Percentiles rank a stretch among this genome's conserved stretches.
These are phyloP conservation scores for Phytophthora pseudosyringae DNA, from an alignment of 352 stramenopile species.

Conservation along the genomic window DNA sequence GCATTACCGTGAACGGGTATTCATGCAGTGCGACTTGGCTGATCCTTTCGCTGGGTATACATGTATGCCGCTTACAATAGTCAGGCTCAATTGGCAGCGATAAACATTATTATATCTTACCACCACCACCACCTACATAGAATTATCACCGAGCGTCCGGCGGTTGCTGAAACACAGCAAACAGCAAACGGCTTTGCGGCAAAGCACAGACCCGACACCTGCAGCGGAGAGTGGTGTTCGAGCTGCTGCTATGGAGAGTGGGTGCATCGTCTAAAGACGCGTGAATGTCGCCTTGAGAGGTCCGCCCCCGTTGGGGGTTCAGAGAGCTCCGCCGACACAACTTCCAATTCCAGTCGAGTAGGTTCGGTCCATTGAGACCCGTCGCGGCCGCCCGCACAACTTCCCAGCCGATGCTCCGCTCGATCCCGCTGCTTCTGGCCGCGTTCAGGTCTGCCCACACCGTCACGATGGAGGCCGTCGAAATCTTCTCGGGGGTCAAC, in stretches of 20 bases:
- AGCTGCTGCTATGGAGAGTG: neutral
- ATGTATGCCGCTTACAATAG: too few relatives aligned
- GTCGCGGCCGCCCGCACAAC: neutral
- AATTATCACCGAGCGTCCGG: too few relatives aligned
- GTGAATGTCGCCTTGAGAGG: neutral
- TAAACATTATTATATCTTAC: too few relatives aligned
- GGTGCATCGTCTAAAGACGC: neutral
- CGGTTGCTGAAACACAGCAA: too few relatives aligned
- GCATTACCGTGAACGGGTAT: too few relatives aligned
- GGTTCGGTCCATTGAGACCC: slow-evolving; percentile 10
- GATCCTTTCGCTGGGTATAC: too few relatives aligned
- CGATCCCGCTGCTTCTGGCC: neutral
- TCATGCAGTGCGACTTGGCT: too few relatives aligned
- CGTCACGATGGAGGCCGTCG: slow-evolving; percentile 14
- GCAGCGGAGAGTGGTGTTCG: neutral
- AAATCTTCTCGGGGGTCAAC: slow-evolving; percentile 26
- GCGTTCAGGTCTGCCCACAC: neutral
- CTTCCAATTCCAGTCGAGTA: slow-evolving; percentile 7
- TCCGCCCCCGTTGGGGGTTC: slow-evolving; percentile 4
- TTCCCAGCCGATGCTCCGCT: neutral
- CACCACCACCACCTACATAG: too few relatives aligned
- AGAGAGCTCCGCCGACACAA: slow-evolving; percentile 12
- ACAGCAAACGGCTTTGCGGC: too few relatives aligned
- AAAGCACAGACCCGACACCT: too few relatives aligned
- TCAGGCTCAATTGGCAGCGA: too few relatives aligned